These are phyloP conservation scores for Allantophomopsis lycopodina DNA, from an alignment of 2,329 filamentous ascomycete genomes.

Conservation along the genomic window DNA sequence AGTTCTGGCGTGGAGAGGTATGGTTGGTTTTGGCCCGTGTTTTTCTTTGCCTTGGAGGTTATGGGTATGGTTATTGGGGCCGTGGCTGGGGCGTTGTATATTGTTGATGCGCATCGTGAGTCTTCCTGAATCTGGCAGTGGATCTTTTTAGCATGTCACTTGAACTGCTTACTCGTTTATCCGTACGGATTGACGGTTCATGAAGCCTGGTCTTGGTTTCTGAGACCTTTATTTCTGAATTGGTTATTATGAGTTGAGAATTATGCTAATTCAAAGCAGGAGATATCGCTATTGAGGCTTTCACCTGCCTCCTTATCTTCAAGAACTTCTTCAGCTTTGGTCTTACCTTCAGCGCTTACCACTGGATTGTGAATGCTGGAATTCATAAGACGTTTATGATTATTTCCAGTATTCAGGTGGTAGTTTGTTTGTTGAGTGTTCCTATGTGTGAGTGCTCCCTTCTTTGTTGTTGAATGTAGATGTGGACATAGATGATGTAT, in stretches of 20 bases:
- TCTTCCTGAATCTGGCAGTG: constrained; percentile 8
- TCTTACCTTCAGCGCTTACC: constrained; percentile 70
- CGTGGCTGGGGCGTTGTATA: constrained; percentile 69
- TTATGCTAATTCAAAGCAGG: constrained; percentile 26
- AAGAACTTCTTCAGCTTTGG: constrained; percentile 90
- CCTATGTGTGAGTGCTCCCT: constrained; percentile 55
- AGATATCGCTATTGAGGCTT: constrained; percentile 73
- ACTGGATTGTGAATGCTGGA: constrained; percentile 63
- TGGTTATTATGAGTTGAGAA: too few relatives aligned
- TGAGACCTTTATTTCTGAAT: background rate
- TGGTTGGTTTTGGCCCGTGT: constrained; percentile 54
- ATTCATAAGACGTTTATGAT: constrained; percentile 50
- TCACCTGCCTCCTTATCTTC: constrained; percentile 82
- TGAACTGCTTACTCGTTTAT: too few relatives aligned
- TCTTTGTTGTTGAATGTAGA: background rate
- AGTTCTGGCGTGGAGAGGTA: constrained; percentile 48
- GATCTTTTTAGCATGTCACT: too few relatives aligned
- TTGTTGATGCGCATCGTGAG: constrained; percentile 83
- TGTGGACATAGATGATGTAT: too few relatives aligned
- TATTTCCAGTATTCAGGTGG: constrained; percentile 65
- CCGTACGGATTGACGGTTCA: too few relatives aligned
- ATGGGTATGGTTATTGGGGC: constrained; percentile 82
- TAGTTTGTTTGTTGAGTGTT: constrained; percentile 59
- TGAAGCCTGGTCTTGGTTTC: too few relatives aligned
- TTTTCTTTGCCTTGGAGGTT: constrained; percentile 74